Evolutionary conservation across 2,329 filamentous ascomycete species (phyloP).

Genomic region (Monosporascus cannonballus): DNA sequence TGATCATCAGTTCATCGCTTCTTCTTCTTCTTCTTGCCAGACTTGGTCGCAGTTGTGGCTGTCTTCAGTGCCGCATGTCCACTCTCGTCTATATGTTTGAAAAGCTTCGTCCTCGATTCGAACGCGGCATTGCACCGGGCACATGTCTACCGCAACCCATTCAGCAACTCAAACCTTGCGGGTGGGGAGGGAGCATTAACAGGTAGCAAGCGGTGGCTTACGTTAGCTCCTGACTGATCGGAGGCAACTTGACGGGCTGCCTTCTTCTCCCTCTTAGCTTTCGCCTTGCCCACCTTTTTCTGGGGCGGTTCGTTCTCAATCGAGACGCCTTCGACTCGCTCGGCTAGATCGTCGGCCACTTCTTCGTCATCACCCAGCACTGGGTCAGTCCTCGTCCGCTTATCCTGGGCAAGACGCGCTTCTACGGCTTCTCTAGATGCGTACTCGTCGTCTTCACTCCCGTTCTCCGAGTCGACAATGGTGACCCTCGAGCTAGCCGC

Average conservation of each 20-base stretch:
- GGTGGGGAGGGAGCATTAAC: neutral
- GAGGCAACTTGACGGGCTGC: conserved; percentile 34
- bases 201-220: conserved; percentile 21
- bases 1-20: conserved; percentile 23
- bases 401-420: conserved; percentile 28
- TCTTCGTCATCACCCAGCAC: conserved; percentile 8
- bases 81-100: conserved; percentile 63
- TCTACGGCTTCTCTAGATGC: conserved; percentile 39
- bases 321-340: conserved; percentile 19
- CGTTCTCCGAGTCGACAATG: conserved; percentile 7
- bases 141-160: conserved; percentile 32
- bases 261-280: conserved; percentile 44
- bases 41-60: conserved; percentile 13
- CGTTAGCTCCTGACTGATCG: conserved; percentile 25
- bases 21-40: conserved; percentile 34
- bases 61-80: conserved; percentile 53
- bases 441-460: conserved; percentile 36
- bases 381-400: conserved; percentile 1
- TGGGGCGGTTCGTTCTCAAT: conserved; percentile 16
- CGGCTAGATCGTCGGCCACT: conserved; percentile 4
- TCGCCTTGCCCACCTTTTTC: conserved; percentile 45
- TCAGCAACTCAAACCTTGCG: conserved; percentile 1
- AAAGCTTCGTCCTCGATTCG: conserved; percentile 63
- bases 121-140: conserved; percentile 40
- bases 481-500: conserved; percentile 3